phyloP scores from a whole-genome alignment of 139 green algal species.

The Haematococcus sp. region DNA sequence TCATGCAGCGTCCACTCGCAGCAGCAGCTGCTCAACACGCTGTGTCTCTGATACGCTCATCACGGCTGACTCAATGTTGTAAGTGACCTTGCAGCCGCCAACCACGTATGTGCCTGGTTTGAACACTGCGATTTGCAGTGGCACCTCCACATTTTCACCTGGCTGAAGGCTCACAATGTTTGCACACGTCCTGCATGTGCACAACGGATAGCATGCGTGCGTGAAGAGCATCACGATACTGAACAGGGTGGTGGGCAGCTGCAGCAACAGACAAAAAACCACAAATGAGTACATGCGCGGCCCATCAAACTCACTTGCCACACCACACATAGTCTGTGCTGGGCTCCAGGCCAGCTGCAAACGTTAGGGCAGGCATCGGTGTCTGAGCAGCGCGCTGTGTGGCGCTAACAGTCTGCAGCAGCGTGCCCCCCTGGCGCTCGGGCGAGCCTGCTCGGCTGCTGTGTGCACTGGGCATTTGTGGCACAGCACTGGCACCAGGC shows the following conservation, averaged over 20 bases:
- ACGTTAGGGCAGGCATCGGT: too few species aligned
- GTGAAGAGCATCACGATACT: too few species aligned
- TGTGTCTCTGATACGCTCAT: not conserved
- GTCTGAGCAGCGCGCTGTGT: too few species aligned
- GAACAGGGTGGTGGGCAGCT: too few species aligned
- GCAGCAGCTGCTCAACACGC: not conserved
- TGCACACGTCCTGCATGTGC: not conserved
- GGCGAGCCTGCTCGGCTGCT: too few species aligned
- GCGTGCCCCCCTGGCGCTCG: too few species aligned
- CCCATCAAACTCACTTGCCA: conserved; percentile 15
- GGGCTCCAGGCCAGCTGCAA: conserved; percentile 10
- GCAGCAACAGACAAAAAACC: too few species aligned
- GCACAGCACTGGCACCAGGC: too few species aligned
- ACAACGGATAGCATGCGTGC: not conserved
- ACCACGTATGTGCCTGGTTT: conserved; percentile 12
- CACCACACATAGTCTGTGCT: conserved; percentile 24
- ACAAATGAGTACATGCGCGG: too few species aligned
- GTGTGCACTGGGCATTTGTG: too few species aligned
- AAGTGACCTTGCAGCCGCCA: conserved; percentile 2
- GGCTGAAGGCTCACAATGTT: not conserved
- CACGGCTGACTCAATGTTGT: too few species aligned
- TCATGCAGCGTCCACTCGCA: not conserved
- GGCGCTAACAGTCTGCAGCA: too few species aligned
- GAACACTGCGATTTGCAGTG: conserved; percentile 12
- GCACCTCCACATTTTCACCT: conserved; percentile 1